Percentiles rank a stretch among this genome's conserved stretches.
Evolutionary conservation across 495 filamentous ascomycete species (phyloP).

Genomic region (Hypoxylon lienhwacheense): DNA sequence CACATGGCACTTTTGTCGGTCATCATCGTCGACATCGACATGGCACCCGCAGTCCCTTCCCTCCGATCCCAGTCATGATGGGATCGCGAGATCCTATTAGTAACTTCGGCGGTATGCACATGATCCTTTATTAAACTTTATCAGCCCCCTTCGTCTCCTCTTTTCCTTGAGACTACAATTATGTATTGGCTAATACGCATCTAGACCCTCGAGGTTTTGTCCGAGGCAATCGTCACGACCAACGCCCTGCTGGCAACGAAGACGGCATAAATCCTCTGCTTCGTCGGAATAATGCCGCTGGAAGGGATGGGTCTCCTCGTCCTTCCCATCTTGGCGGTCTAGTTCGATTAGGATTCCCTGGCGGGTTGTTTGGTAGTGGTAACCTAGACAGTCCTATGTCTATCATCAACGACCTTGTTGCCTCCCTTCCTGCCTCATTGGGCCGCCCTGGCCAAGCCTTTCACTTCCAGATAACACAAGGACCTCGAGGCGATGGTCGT

Average conservation of each 20-base stretch:
- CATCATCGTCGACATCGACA: conserved; percentile 34
- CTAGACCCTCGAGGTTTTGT: conserved; percentile 46
- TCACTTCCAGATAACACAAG: conserved; percentile 49
- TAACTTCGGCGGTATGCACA: conserved; percentile 28
- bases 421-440: conserved; percentile 35
- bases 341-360: conserved; percentile 43
- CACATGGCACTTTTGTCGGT: conserved; percentile 32
- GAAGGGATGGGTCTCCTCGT: conserved; percentile 44
- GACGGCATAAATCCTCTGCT: conserved; percentile 84
- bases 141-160: neutral
- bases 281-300: conserved; percentile 41
- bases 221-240: conserved; percentile 36
- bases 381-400: conserved; percentile 44
- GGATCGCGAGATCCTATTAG: conserved; percentile 49
- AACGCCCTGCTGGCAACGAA: conserved; percentile 52
- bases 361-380: conserved; percentile 27
- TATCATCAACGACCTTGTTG: conserved; percentile 48
- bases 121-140: conserved; percentile 1
- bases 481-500: conserved; percentile 41
- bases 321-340: conserved; percentile 31
- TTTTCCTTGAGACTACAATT: neutral
- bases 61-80: conserved; percentile 47
- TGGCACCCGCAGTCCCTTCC: conserved; percentile 42
- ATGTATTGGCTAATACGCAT: conserved; percentile 29
- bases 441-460: conserved; percentile 40